A percentile compares a stretch with the other conserved stretches of the same genome.
Evolutionary conservation across 192 early-diverging fungal species (phyloP).

Genomic region (Linnemannia exigua): DNA sequence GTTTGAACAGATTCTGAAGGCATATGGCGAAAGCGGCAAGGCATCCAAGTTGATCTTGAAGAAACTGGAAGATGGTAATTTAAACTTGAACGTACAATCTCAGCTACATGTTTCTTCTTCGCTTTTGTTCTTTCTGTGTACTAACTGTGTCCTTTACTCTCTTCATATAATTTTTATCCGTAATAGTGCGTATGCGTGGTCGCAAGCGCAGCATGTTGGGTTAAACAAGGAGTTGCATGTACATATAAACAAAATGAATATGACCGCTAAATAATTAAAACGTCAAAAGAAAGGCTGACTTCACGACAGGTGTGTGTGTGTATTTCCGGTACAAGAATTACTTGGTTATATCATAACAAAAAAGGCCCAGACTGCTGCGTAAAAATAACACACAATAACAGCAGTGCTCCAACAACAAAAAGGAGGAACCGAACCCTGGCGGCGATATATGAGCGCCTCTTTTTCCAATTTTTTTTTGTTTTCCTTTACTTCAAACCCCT

Average conservation of each 20-base stretch:
- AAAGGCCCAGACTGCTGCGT: too few relatives aligned
- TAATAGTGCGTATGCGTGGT: conserved; percentile 79
- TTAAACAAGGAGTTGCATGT: conserved; percentile 37
- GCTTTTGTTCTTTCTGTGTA: background rate
- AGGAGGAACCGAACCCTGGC: too few relatives aligned
- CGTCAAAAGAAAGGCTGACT: background rate
- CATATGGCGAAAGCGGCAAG: conserved; percentile 70
- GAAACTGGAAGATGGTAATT: conserved; percentile 88
- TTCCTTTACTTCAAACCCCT: too few relatives aligned
- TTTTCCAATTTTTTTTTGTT: too few relatives aligned
- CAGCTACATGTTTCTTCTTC: background rate
- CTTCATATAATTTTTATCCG: background rate
- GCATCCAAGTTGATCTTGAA: conserved; percentile 71
- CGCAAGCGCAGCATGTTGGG: conserved; percentile 88
- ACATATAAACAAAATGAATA: background rate
- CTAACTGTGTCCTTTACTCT: background rate
- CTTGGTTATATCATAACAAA: too few relatives aligned
- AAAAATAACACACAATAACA: too few relatives aligned
- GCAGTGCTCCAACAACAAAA: too few relatives aligned
- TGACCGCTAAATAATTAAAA: background rate
- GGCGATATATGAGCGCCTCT: too few relatives aligned
- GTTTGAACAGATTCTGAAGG: conserved; percentile 81
- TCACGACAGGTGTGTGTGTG: too few relatives aligned
- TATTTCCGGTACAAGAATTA: too few relatives aligned
- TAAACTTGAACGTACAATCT: background rate